Evolutionary conservation across 306 rosid genomes (phyloP), one percentile per base, ranked within the genome.

Genomic region (Ammopiptanthus mongolicus): DNA sequence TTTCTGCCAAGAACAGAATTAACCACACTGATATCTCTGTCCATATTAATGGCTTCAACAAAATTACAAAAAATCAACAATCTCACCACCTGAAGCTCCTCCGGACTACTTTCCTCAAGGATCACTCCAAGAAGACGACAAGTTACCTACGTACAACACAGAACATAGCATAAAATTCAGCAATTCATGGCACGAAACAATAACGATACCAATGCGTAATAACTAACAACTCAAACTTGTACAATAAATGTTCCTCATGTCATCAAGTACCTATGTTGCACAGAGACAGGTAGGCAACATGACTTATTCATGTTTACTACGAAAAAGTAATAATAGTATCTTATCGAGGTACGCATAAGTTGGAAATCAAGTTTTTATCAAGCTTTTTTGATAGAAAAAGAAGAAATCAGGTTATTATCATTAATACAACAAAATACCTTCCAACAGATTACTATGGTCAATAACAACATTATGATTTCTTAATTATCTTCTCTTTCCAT

Each of bases 111-210:
- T 87, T 91, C 91, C 80, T 86, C 90, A 12, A 91, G 85, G 73
- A 91, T 78, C 63, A 91, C 92, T 73, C 93, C 97, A 41, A 88
- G 86, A 65, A 89, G 84, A 46, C 91, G 87, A 71, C 97, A 91
- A 18, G 96, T 91, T 67, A 89, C 96, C 96, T 91, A 39, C 64
- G 65, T 22, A 72, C n/a, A 70, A 74, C 23, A 50, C 57, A 28
- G 2, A 52, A 29, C 0, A 55, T 46, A 66, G 44, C 25, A 37
- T 72, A 62, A 71, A 55, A 28, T 60, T 55, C 4, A 8, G 65
- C 23, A 63, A 68, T 67, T 36, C 12, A 51, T 69, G 29, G 1
- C 31, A 64, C 0, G n/a, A 51, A 56, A 31, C 37, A 19, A 4
- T 33, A 21, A 36, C 46, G 2, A 13, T 8, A 75, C 25, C 5